Conservation (phyloP, 345 rosid genomes). For the Citrus unshiu region DNA sequence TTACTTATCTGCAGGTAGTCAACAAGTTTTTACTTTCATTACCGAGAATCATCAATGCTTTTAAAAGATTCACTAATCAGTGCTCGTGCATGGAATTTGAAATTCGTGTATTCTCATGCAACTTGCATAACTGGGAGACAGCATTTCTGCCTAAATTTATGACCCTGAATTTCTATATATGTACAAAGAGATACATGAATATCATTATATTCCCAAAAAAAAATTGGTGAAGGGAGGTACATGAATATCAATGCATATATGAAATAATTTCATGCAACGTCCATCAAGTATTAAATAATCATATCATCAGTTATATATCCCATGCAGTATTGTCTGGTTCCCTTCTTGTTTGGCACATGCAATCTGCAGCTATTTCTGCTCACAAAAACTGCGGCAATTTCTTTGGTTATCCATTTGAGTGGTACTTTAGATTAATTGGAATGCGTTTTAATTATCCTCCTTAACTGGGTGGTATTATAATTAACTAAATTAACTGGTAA, state of each 20-base stretch:
- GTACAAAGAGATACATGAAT: background rate
- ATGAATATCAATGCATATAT: background rate
- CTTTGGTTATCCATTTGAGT: background rate
- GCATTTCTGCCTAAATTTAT: background rate
- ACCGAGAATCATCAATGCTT: background rate
- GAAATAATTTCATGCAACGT: background rate
- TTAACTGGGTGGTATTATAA: no score
- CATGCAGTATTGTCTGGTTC: background rate
- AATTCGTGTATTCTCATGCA: background rate
- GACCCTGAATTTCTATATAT: background rate
- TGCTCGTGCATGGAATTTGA: background rate
- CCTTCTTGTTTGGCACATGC: background rate
- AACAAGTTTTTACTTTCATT: background rate
- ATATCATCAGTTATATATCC: background rate
- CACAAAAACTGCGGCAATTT: background rate
- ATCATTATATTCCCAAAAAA: background rate
- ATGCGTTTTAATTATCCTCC: background rate
- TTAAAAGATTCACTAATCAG: background rate
- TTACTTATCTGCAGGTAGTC: background rate
- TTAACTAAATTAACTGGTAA: no score
- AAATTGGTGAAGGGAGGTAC: background rate
- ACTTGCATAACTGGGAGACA: constrained; percentile 4
- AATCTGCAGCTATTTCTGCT: background rate
- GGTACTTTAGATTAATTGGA: background rate
- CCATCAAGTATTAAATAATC: background rate